Evolutionary conservation across 192 early-diverging fungal genomes (phyloP).

Genomic region (Entophlyctis luteolus): DNA sequence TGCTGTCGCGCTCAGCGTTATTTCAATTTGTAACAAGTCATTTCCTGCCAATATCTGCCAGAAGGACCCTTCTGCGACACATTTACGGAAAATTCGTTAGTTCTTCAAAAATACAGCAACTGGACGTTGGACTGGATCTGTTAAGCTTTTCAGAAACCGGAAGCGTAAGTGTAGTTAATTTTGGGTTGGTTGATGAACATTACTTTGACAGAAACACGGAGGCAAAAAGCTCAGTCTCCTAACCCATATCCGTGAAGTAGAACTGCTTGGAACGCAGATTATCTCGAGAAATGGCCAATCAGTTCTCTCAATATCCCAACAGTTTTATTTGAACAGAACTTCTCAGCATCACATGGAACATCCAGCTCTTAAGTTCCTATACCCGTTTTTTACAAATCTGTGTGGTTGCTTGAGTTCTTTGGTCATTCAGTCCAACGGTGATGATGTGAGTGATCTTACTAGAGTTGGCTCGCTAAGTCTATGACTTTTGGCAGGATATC

Average conservation of each 20-base stretch:
- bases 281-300: not conserved
- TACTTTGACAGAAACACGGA: too few relatives aligned
- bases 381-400: not conserved
- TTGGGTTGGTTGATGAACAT: too few relatives aligned
- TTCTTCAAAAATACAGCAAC: not conserved
- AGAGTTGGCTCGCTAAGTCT: too few relatives aligned
- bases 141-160: too few relatives aligned
- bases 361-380: slow-evolving; percentile 12
- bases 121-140: not conserved
- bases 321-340: not conserved
- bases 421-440: not conserved
- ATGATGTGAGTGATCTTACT: too few relatives aligned
- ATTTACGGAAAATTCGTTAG: not conserved
- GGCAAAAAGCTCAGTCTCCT: not conserved
- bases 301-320: not conserved
- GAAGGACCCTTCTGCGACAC: not conserved
- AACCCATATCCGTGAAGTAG: not conserved
- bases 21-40: slow-evolving; percentile 5
- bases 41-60: not conserved
- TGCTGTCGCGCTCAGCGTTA: not conserved
- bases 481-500: slow-evolving; percentile 27
- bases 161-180: too few relatives aligned
- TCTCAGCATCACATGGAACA: slow-evolving; percentile 19
- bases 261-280: not conserved
- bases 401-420: not conserved